Percentiles rank a stretch among this genome's conserved stretches.
Conservation (phyloP, 331 rosid species). For the Quercus phellos region DNA sequence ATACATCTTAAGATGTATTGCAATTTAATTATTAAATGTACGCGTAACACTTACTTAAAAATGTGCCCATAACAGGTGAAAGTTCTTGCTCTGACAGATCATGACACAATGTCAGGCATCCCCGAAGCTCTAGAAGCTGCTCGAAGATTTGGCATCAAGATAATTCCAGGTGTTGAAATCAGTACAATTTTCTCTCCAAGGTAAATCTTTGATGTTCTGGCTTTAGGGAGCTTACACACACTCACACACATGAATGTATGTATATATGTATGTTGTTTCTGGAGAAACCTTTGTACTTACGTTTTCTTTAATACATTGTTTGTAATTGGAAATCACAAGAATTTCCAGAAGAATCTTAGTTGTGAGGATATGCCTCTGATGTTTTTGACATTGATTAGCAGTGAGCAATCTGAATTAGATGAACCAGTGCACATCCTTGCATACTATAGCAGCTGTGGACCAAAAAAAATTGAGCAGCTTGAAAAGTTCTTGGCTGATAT, state of each 20-base stretch:
- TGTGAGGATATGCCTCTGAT: constrained; percentile 5
- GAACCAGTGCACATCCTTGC: constrained; percentile 96
- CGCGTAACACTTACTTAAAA: constrained; percentile 36
- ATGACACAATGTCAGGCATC: constrained; percentile 92
- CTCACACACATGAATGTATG: neutral
- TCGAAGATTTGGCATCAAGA: constrained; percentile 74
- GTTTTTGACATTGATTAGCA: constrained; percentile 29
- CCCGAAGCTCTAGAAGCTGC: constrained; percentile 90
- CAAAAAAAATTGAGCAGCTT: constrained; percentile 55
- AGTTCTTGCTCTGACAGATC: constrained; percentile 99
- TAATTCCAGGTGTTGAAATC: constrained; percentile 95
- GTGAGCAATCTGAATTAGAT: constrained; percentile 64
- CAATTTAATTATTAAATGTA: constrained; percentile 41
- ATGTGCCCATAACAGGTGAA: constrained; percentile 77
- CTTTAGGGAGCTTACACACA: constrained; percentile 4
- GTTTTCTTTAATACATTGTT: neutral
- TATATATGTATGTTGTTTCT: neutral
- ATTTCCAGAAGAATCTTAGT: neutral
- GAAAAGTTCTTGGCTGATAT: constrained; percentile 68
- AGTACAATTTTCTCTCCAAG: constrained; percentile 73
- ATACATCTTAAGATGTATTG: neutral
- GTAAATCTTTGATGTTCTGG: constrained; percentile 28
- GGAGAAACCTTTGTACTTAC: neutral
- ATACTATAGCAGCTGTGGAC: constrained; percentile 94
- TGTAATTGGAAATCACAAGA: neutral